phyloP scores from a whole-genome alignment of 1,284 basidiomycete species.

The Bjerkandera adusta region DNA sequence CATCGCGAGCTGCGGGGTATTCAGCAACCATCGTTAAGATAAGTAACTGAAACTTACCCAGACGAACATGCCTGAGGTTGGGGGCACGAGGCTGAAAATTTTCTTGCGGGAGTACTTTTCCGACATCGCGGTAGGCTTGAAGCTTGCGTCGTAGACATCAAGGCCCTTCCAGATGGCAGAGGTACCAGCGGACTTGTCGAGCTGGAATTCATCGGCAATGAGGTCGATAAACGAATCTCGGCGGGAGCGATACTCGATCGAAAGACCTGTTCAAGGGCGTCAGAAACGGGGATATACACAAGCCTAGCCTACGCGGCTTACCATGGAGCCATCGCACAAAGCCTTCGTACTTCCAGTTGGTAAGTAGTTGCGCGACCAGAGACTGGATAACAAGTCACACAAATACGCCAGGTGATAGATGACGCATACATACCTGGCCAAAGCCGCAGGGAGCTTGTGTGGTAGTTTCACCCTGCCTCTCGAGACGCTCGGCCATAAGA shows the following conservation, averaged over 20 bases:
- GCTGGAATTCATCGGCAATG: constrained; percentile 50
- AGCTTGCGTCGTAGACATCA: constrained; percentile 41
- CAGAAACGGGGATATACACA: background rate
- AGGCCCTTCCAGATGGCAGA: constrained; percentile 38
- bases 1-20: constrained; percentile 49
- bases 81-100: constrained; percentile 70
- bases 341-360: constrained; percentile 67
- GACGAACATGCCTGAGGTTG: constrained; percentile 68
- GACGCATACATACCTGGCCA: constrained; percentile 42
- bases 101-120: constrained; percentile 42
- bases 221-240: constrained; percentile 64
- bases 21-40: background rate
- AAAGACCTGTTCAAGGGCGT: constrained; percentile 38
- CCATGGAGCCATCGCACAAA: constrained; percentile 78
- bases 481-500: constrained; percentile 71
- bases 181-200: constrained; percentile 32
- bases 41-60: constrained; percentile 42
- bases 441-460: constrained; percentile 78
- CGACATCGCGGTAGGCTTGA: constrained; percentile 30
- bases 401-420: background rate
- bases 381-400: constrained; percentile 34
- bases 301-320: constrained; percentile 22
- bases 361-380: constrained; percentile 60
- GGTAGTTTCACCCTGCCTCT: constrained; percentile 69
- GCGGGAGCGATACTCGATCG: constrained; percentile 51